These are phyloP conservation scores for Sporormia fimetaria DNA, from an alignment of 495 filamentous ascomycete species.

Conservation along the genomic window DNA sequence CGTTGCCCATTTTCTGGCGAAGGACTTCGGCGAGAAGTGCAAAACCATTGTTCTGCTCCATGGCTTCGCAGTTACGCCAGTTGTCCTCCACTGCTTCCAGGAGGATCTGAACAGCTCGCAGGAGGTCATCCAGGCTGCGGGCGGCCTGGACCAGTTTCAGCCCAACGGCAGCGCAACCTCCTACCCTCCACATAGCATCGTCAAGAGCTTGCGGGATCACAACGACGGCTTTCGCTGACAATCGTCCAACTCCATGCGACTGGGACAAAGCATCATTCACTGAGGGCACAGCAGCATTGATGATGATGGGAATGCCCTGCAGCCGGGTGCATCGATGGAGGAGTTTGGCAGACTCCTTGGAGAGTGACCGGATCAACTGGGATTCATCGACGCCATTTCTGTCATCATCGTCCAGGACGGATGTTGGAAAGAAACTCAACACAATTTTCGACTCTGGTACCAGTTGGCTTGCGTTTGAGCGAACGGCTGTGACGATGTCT, in stretches of 20 bases:
- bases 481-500: conserved; percentile 79
- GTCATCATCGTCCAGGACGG: conserved; percentile 67
- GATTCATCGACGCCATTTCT: conserved; percentile 57
- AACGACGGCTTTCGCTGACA: conserved; percentile 78
- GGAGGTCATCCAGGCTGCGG: conserved; percentile 50
- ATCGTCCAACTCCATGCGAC: conserved; percentile 63
- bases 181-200: conserved; percentile 84
- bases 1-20: conserved; percentile 59
- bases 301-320: conserved; percentile 63
- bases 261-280: conserved; percentile 78
- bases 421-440: conserved; percentile 68
- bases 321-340: conserved; percentile 60
- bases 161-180: conserved; percentile 72
- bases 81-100: conserved; percentile 74
- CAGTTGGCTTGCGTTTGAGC: conserved; percentile 66
- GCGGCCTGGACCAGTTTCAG: conserved; percentile 74
- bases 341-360: conserved; percentile 58
- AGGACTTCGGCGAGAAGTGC: conserved; percentile 70
- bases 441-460: conserved; percentile 74
- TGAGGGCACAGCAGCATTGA: conserved; percentile 79
- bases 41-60: conserved; percentile 93
- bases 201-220: conserved; percentile 71
- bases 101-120: conserved; percentile 70
- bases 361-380: conserved; percentile 63
- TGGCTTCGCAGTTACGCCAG: conserved; percentile 96